Conservation (phyloP, 257 asterid species). For the Verbena officinalis region DNA sequence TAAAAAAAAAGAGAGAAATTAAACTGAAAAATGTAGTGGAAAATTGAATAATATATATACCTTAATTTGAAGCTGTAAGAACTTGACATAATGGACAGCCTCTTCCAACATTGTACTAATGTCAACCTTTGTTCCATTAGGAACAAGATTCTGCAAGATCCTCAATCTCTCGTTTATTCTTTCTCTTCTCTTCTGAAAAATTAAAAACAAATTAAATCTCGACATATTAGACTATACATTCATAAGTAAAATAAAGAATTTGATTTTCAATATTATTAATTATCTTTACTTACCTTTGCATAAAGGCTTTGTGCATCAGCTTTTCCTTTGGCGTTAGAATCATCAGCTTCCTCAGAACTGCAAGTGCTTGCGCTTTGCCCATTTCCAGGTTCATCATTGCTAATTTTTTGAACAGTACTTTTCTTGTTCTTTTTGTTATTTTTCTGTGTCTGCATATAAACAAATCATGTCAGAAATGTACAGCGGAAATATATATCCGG, state of each 20-base stretch:
- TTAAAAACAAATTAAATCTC: no score
- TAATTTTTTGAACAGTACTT: slow-evolving; percentile 32
- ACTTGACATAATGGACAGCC: slow-evolving; percentile 87
- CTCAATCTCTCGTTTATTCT: slow-evolving; percentile 82
- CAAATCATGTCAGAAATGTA: not conserved
- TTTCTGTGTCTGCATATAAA: slow-evolving; percentile 43
- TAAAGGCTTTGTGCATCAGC: slow-evolving; percentile 90
- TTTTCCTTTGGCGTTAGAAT: slow-evolving; percentile 57
- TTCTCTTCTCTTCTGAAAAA: slow-evolving; percentile 77
- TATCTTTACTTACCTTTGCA: slow-evolving; percentile 69
- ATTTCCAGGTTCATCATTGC: slow-evolving; percentile 36
- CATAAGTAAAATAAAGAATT: no score
- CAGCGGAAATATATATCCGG: no score
- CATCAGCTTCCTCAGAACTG: slow-evolving; percentile 52
- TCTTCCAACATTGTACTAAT: slow-evolving; percentile 98
- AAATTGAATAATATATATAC: slow-evolving; percentile 34
- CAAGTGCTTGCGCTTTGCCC: slow-evolving; percentile 47
- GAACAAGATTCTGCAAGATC: slow-evolving; percentile 86
- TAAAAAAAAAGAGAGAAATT: no score
- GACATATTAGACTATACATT: not conserved
- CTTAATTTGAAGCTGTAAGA: slow-evolving; percentile 89
- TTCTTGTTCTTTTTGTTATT: slow-evolving; percentile 46
- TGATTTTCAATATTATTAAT: no score
- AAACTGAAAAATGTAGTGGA: not conserved
- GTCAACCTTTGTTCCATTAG: slow-evolving; percentile 94